phyloP scores from a whole-genome alignment of 371 early-diverging fungal genomes.

The Mortierella sp. region DNA sequence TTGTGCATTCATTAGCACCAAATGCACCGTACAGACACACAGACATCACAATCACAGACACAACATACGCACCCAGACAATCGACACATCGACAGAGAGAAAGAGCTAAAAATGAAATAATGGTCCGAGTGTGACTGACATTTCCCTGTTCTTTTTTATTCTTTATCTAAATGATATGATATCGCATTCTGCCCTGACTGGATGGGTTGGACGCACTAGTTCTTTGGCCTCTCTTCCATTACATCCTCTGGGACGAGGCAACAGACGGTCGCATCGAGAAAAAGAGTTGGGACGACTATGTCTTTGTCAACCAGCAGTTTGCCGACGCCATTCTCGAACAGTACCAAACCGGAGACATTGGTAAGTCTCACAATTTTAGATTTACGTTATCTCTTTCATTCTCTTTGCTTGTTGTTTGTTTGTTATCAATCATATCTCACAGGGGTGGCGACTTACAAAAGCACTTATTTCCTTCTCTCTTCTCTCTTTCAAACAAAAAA shows the following conservation, averaged over 20 bases:
- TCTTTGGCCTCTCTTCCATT: conserved; percentile 99
- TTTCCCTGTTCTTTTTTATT: background rate
- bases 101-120: background rate
- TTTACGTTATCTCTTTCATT: background rate
- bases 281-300: conserved; percentile 90
- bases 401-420: background rate
- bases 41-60: background rate
- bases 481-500: background rate
- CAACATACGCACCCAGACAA: background rate
- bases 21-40: background rate
- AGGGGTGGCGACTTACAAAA: too few species aligned
- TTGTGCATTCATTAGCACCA: background rate
- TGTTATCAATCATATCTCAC: background rate
- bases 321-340: conserved; percentile 83
- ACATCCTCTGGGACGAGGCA: conserved; percentile 92
- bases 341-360: conserved; percentile 89
- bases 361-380: conserved; percentile 59
- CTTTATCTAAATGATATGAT: background rate
- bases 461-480: background rate
- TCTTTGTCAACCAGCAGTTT: conserved; percentile 88
- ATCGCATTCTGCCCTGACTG: background rate
- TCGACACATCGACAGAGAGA: background rate
- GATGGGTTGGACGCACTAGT: conserved; percentile 56
- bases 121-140: conserved; percentile 12
- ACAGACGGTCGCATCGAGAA: conserved; percentile 77